Evolutionary conservation across 352 stramenopile species (phyloP).

Genomic region (Phytopythium cucurbitacearum): DNA sequence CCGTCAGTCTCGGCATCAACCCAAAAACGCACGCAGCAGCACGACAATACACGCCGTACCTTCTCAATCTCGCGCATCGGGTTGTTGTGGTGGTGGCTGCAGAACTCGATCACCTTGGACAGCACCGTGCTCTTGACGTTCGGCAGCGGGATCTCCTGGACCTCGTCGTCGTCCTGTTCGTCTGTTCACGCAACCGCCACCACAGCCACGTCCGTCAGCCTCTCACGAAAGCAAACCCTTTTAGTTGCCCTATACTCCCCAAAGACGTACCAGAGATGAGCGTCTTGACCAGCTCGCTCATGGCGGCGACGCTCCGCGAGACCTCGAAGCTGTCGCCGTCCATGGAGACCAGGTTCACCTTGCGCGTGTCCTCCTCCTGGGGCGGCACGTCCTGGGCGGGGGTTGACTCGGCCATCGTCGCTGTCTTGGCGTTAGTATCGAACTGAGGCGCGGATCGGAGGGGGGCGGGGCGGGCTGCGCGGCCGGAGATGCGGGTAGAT

Average conservation of each 20-base stretch:
- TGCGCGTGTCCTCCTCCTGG: conserved; percentile 74
- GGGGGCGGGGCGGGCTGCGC: conserved; percentile 19
- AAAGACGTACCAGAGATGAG: conserved; percentile 90
- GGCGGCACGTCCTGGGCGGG: conserved; percentile 37
- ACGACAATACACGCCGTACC: conserved; percentile 20
- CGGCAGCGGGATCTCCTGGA: conserved; percentile 96
- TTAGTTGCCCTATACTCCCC: background rate
- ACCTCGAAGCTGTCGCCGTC: conserved; percentile 97
- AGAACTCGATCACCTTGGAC: conserved; percentile 97
- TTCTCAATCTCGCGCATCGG: conserved; percentile 99
- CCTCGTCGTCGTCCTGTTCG: conserved; percentile 93
- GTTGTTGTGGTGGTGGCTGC: conserved; percentile 93
- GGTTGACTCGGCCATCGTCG: conserved; percentile 50
- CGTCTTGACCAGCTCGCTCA: conserved; percentile 97
- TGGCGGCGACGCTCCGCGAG: conserved; percentile 90
- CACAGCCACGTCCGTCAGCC: background rate
- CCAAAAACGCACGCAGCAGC: background rate
- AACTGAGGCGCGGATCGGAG: conserved; percentile 22
- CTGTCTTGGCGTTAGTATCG: conserved; percentile 8
- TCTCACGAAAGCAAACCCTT: conserved; percentile 1
- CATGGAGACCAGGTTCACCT: conserved; percentile 88
- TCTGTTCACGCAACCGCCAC: conserved; percentile 30
- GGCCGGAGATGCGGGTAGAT: conserved; percentile 21
- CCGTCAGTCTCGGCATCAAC: conserved; percentile 2
- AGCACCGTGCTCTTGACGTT: conserved; percentile 98